Percentiles rank a stretch among this genome's conserved stretches.
These are phyloP conservation scores for Lactifluus rugatus DNA, from an alignment of 768 basidiomycete genomes.

Conservation along the genomic window DNA sequence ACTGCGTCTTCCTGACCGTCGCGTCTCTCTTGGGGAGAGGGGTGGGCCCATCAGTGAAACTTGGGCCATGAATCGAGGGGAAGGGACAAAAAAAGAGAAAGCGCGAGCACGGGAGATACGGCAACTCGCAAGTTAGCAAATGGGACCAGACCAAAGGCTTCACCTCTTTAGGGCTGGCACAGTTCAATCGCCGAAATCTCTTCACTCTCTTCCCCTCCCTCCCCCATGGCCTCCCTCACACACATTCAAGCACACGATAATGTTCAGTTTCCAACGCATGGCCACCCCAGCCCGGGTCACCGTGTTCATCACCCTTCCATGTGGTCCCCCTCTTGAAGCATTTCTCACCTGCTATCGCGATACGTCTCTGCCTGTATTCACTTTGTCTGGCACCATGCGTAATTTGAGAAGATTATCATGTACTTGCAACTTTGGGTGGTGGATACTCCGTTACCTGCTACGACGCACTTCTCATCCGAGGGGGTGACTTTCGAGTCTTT, in stretches of 20 bases:
- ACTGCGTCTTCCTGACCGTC: conserved; percentile 69
- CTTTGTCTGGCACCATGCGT: too few relatives aligned
- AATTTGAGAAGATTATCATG: neutral
- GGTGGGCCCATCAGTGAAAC: conserved; percentile 67
- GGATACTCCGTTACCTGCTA: too few relatives aligned
- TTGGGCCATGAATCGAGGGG: conserved; percentile 40
- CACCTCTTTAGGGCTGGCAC: conserved; percentile 20
- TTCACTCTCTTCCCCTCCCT: neutral
- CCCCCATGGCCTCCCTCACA: neutral
- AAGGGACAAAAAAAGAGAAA: conserved; percentile 10
- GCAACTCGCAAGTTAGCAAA: conserved; percentile 8
- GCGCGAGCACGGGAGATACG: conserved; percentile 6
- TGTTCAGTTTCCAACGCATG: too few relatives aligned
- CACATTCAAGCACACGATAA: neutral
- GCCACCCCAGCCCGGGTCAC: too few relatives aligned
- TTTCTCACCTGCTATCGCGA: too few relatives aligned
- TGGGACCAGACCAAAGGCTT: conserved; percentile 8
- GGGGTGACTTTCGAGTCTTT: too few relatives aligned
- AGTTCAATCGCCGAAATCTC: conserved; percentile 10
- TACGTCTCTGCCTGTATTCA: too few relatives aligned
- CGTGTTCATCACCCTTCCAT: too few relatives aligned
- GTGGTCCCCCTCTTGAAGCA: too few relatives aligned
- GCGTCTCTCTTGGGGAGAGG: conserved; percentile 64
- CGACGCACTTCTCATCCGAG: too few relatives aligned
- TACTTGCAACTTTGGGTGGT: neutral